These are phyloP conservation scores for Moringa oleifera DNA, from an alignment of 345 rosid species.

Conservation along the genomic window DNA sequence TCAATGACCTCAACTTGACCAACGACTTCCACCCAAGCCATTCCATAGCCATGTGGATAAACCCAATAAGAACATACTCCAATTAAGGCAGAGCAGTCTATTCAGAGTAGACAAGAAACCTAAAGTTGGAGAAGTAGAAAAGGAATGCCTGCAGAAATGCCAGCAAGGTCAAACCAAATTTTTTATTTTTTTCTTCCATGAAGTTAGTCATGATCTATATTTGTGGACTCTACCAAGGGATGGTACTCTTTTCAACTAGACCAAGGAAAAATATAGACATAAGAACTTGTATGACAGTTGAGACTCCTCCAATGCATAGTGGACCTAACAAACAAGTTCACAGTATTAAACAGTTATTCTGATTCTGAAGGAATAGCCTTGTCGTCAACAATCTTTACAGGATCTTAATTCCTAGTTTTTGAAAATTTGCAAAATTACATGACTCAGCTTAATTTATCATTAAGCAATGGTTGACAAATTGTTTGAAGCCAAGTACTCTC, in stretches of 20 bases:
- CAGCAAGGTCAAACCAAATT: background rate
- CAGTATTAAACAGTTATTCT: too few relatives aligned
- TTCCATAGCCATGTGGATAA: background rate
- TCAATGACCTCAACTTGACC: background rate
- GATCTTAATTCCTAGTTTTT: too few relatives aligned
- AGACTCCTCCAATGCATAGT: too few relatives aligned
- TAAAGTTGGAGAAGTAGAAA: background rate
- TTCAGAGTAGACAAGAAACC: background rate
- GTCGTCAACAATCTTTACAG: too few relatives aligned
- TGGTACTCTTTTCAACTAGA: too few relatives aligned
- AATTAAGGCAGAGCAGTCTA: background rate
- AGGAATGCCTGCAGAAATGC: background rate
- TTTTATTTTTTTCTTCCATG: background rate
- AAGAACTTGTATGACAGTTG: background rate
- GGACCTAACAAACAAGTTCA: too few relatives aligned
- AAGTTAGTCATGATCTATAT: too few relatives aligned
- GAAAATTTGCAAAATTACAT: too few relatives aligned
- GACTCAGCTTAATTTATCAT: too few relatives aligned
- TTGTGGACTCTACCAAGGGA: background rate
- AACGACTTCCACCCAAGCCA: background rate
- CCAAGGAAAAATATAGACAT: too few relatives aligned
- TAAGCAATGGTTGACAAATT: too few relatives aligned
- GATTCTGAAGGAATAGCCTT: too few relatives aligned
- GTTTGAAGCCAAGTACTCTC: background rate
- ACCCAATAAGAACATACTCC: background rate